Conservation (phyloP, 176 grass and related monocot genomes). For the Oryza glaberrima region DNA sequence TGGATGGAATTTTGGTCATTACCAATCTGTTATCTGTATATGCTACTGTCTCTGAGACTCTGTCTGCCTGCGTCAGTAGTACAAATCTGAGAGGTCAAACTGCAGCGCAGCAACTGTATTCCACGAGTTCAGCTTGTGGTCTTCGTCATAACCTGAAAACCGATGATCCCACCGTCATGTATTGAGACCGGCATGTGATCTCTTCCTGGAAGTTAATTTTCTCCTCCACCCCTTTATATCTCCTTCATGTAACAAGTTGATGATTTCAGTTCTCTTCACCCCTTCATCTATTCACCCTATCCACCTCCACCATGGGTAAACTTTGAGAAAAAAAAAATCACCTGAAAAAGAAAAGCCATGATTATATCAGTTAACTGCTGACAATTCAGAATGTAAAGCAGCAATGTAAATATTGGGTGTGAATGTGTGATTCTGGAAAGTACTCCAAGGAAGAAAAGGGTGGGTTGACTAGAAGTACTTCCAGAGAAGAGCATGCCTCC, state of each 20-base stretch:
- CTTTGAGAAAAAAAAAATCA: background rate
- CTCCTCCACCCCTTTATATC: no score
- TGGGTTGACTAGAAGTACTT: background rate
- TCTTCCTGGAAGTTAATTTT: background rate
- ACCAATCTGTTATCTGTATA: background rate
- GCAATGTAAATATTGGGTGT: background rate
- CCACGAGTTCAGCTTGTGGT: background rate
- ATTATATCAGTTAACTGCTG: background rate
- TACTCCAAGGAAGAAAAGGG: background rate
- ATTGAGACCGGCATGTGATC: background rate
- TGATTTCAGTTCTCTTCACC: background rate
- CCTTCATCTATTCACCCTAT: background rate
- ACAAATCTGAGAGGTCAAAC: background rate
- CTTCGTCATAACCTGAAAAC: constrained; percentile 14
- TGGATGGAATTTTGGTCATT: background rate
- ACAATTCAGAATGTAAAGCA: background rate
- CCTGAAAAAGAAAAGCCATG: background rate
- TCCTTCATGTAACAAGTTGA: background rate
- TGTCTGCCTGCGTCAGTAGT: background rate
- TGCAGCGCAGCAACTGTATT: background rate
- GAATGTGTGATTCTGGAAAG: background rate
- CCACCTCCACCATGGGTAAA: background rate
- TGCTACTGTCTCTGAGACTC: background rate
- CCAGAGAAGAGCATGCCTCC: background rate
- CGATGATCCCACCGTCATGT: background rate